phyloP scores from a whole-genome alignment of 2,329 filamentous ascomycete genomes.

The Neocatenulostroma microsporum region DNA sequence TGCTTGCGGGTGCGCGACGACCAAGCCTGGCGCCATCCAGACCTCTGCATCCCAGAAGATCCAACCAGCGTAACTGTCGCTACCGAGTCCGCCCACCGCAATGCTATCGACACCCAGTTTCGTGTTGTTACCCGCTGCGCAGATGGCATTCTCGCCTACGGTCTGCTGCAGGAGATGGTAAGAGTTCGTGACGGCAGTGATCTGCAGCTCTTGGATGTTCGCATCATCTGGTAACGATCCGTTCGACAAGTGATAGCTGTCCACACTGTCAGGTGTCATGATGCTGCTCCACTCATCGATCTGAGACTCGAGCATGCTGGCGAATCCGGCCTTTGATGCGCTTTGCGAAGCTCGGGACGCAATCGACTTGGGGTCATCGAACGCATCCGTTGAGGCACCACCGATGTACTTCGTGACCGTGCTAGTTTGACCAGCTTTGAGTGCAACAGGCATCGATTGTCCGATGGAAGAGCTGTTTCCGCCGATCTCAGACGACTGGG shows the following conservation, averaged over 20 bases:
- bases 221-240: constrained; percentile 51
- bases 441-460: constrained; percentile 48
- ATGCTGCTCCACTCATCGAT: constrained; percentile 54
- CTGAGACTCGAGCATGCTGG: constrained; percentile 49
- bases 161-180: constrained; percentile 52
- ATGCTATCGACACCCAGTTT: constrained; percentile 56
- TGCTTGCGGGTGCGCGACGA: constrained; percentile 55
- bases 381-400: constrained; percentile 61
- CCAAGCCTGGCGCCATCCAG: constrained; percentile 61
- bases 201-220: constrained; percentile 50
- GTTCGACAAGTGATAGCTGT: constrained; percentile 53
- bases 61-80: constrained; percentile 57
- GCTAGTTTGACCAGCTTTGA: constrained; percentile 47
- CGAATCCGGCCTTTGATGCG: constrained; percentile 48
- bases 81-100: constrained; percentile 59
- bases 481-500: constrained; percentile 43
- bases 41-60: constrained; percentile 54
- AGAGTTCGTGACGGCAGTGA: constrained; percentile 48
- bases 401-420: constrained; percentile 61
- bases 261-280: constrained; percentile 54
- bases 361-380: constrained; percentile 47
- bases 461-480: constrained; percentile 57
- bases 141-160: constrained; percentile 47
- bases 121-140: constrained; percentile 40
- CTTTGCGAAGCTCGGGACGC: constrained; percentile 49